Conservation (phyloP, 495 filamentous ascomycete species). For the Friedmanniomyces endolithicus region DNA sequence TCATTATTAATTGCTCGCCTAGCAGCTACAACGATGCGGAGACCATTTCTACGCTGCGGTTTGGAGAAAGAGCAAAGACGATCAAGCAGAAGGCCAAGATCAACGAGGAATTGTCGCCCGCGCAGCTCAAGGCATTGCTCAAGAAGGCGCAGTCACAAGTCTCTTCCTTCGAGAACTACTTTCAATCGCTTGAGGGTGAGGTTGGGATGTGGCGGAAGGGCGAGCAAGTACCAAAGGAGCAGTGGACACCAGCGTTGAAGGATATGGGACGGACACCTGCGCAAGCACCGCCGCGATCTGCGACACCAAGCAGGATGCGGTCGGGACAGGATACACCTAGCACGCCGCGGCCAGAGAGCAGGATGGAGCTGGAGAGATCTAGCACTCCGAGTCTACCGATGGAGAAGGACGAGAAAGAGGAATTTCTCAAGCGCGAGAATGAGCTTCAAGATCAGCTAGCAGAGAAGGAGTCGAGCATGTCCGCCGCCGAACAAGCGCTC, state of each 20-base stretch:
- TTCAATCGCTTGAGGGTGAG: constrained; percentile 73
- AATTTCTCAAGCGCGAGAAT: constrained; percentile 90
- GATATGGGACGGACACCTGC: constrained; percentile 46
- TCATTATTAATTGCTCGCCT: constrained; percentile 97
- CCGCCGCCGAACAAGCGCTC: constrained; percentile 61
- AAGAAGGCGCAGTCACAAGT: constrained; percentile 85
- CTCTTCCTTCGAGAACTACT: constrained; percentile 74
- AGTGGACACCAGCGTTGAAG: constrained; percentile 53
- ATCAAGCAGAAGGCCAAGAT: constrained; percentile 99
- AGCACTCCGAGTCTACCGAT: constrained; percentile 75
- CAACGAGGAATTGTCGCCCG: constrained; percentile 91
- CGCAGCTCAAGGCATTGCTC: constrained; percentile 81
- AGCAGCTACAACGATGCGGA: constrained; percentile 97
- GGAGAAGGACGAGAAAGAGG: constrained; percentile 93
- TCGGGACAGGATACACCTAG: constrained; percentile 50
- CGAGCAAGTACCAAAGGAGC: constrained; percentile 78
- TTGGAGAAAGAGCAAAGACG: constrained; percentile 92
- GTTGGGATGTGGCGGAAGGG: constrained; percentile 76
- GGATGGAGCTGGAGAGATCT: constrained; percentile 71
- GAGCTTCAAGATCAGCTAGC: constrained; percentile 92
- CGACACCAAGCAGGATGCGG: constrained; percentile 70
- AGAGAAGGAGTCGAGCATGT: constrained; percentile 76
- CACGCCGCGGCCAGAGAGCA: constrained; percentile 52
- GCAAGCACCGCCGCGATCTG: constrained; percentile 47
- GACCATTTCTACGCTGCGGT: constrained; percentile 83